Percentiles rank a stretch among this genome's conserved stretches.
Evolutionary conservation across 768 basidiomycete genomes (phyloP).

Genomic region (Cystoderma amianthinum): DNA sequence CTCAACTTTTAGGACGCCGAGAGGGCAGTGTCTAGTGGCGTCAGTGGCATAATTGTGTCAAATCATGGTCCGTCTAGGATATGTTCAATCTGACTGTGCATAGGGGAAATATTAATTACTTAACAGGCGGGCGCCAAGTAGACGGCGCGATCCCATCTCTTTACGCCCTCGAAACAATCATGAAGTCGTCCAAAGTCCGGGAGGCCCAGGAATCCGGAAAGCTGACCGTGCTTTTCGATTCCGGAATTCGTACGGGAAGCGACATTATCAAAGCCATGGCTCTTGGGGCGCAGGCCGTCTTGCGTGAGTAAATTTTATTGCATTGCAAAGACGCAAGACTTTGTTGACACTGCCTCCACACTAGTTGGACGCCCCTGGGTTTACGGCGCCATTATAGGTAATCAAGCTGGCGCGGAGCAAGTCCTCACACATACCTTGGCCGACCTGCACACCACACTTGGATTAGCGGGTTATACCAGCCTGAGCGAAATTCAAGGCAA

Average conservation of each 20-base stretch:
- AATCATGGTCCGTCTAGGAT: constrained; percentile 54
- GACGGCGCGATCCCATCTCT: constrained; percentile 77
- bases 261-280: constrained; percentile 85
- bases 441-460: constrained; percentile 61
- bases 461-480: constrained; percentile 50
- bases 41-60: constrained; percentile 73
- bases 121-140: constrained; percentile 60
- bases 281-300: constrained; percentile 76
- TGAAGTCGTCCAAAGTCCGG: constrained; percentile 50
- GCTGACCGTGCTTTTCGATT: constrained; percentile 69
- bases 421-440: constrained; percentile 62
- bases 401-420: constrained; percentile 70
- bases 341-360: too few species aligned
- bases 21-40: constrained; percentile 53
- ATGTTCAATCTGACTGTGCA: not conserved
- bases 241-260: constrained; percentile 76
- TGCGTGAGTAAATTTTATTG: constrained; percentile 36
- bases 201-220: constrained; percentile 53
- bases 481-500: constrained; percentile 60
- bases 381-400: constrained; percentile 64
- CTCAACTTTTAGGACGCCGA: constrained; percentile 47
- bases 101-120: too few species aligned
- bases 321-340: not conserved
- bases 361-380: constrained; percentile 70
- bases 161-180: constrained; percentile 63